phyloP scores from a whole-genome alignment of 345 rosid species.

The Pistacia integerrima region DNA sequence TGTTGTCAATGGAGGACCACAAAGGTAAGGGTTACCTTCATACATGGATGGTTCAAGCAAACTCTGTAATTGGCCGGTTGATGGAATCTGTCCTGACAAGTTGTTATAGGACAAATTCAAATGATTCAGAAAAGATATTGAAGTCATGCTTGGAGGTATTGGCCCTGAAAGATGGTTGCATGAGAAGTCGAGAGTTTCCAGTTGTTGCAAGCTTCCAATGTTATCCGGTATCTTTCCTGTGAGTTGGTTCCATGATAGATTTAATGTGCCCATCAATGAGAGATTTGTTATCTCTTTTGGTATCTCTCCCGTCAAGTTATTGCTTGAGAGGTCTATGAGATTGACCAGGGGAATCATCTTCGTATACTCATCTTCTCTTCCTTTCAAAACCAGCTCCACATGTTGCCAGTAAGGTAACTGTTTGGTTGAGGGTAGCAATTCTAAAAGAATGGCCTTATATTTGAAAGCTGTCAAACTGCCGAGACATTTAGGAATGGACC shows the following conservation, averaged over 20 bases:
- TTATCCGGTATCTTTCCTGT: conserved; percentile 24
- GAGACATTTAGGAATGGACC: conserved; percentile 19
- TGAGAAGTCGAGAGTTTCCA: conserved; percentile 34
- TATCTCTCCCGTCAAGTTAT: conserved; percentile 23
- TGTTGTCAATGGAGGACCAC: conserved; percentile 24
- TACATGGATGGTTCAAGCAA: conserved; percentile 18
- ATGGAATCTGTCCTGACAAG: conserved; percentile 26
- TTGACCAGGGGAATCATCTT: conserved; percentile 4
- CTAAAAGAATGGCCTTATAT: not conserved
- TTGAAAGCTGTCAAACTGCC: conserved; percentile 14
- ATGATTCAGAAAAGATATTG: conserved; percentile 9
- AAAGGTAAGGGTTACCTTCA: conserved; percentile 22
- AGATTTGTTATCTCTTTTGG: conserved; percentile 25
- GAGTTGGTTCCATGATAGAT: conserved; percentile 24
- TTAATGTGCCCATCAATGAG: conserved; percentile 11
- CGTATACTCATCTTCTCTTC: not conserved
- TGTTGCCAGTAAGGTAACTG: not conserved
- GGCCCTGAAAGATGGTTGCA: conserved; percentile 25
- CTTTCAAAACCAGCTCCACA: conserved; percentile 12
- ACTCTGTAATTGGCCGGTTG: conserved; percentile 18
- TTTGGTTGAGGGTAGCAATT: no score
- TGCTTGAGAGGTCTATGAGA: conserved; percentile 21
- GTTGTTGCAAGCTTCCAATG: not conserved
- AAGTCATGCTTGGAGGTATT: conserved; percentile 28
- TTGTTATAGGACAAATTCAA: conserved; percentile 32